Evolutionary conservation across 768 basidiomycete genomes (phyloP).

Genomic region (Auricularia sp.): DNA sequence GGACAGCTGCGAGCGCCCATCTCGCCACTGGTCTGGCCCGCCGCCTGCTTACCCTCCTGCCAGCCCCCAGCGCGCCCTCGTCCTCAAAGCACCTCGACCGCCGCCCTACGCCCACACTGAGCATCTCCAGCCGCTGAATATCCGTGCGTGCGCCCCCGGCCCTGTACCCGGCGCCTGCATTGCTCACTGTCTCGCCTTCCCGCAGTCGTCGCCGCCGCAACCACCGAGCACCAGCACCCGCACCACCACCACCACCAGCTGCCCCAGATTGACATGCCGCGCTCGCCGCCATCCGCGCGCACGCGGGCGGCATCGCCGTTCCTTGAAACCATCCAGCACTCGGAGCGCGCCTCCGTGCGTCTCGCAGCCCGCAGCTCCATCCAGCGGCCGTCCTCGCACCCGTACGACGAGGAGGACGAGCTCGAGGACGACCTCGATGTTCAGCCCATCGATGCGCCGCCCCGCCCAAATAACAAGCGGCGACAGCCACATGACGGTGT

Average conservation of each 20-base stretch:
- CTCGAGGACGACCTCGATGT: background rate
- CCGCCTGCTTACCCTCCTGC: too few relatives aligned
- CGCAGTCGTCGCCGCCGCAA: background rate
- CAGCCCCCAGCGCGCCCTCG: too few relatives aligned
- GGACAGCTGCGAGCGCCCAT: too few relatives aligned
- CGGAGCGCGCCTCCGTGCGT: conserved; percentile 50
- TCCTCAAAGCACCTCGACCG: background rate
- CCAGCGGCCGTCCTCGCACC: background rate
- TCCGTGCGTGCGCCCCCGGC: background rate
- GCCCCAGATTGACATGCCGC: background rate
- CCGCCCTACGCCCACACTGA: background rate
- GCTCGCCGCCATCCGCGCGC: background rate
- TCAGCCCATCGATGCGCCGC: background rate
- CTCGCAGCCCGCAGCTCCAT: conserved; percentile 39
- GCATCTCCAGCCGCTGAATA: background rate
- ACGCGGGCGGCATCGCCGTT: conserved; percentile 3
- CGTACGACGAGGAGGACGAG: background rate
- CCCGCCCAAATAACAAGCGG: background rate
- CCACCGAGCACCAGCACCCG: background rate
- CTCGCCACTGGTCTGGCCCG: too few relatives aligned
- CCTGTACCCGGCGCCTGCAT: background rate
- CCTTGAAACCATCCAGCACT: conserved; percentile 30
- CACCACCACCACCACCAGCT: too few relatives aligned
- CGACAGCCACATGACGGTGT: background rate
- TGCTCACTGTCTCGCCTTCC: background rate